These are phyloP conservation scores for Elaeis guineensis DNA, from an alignment of 176 grass and related monocot species.

Conservation along the genomic window DNA sequence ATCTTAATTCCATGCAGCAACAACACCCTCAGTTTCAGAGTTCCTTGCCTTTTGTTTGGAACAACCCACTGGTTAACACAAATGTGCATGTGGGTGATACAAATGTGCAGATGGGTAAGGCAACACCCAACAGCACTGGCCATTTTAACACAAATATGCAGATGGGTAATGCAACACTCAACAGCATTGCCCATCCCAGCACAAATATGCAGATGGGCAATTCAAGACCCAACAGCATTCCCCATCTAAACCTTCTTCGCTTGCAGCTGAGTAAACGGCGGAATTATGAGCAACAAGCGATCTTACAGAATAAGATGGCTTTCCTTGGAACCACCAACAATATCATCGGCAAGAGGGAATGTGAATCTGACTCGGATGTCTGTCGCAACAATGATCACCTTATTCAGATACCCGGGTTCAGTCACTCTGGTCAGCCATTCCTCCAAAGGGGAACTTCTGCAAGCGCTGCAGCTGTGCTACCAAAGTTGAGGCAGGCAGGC, in stretches of 20 bases:
- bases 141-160: background rate
- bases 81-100: background rate
- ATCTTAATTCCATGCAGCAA: conserved; percentile 10
- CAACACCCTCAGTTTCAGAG: conserved; percentile 9
- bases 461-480: background rate
- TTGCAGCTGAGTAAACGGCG: conserved; percentile 2
- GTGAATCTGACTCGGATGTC: too few relatives aligned
- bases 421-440: background rate
- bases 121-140: too few relatives aligned
- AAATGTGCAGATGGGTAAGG: background rate
- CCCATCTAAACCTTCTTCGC: background rate
- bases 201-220: conserved; percentile 1
- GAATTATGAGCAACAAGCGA: background rate
- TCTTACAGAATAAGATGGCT: too few relatives aligned
- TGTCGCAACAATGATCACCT: too few relatives aligned
- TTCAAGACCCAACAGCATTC: conserved; percentile 4
- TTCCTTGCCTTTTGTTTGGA: conserved; percentile 2
- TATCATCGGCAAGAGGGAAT: too few relatives aligned
- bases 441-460: background rate
- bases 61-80: conserved; percentile 1
- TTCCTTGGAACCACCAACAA: too few relatives aligned
- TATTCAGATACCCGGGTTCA: background rate
- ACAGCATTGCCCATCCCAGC: background rate
- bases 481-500: background rate
- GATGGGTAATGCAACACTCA: conserved; percentile 1